Evolutionary conservation across 192 early-diverging fungal genomes (phyloP).

Genomic region (Lobosporangium transversale): DNA sequence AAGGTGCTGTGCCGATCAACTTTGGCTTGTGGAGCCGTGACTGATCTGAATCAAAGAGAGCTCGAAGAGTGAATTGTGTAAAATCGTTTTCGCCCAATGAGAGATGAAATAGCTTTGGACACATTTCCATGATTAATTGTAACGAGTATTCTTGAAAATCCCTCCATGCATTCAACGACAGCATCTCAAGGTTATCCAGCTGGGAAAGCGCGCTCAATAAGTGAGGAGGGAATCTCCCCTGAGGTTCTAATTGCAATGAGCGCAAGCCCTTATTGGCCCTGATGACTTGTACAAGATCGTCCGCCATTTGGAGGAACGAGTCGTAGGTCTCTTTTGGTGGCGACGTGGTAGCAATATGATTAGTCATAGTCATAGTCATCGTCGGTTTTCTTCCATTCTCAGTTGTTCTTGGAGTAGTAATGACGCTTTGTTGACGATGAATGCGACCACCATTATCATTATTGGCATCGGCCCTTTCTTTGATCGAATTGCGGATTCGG

Average conservation of each 20-base stretch:
- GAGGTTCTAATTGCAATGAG: constrained; percentile 16
- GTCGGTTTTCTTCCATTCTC: neutral
- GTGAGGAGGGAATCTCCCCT: constrained; percentile 14
- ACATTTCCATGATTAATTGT: constrained; percentile 23
- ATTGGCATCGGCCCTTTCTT: neutral
- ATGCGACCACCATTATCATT: neutral
- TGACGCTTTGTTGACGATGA: neutral
- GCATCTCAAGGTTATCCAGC: constrained; percentile 11
- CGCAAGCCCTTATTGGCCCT: constrained; percentile 15
- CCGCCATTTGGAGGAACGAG: constrained; percentile 15
- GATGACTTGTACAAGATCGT: constrained; percentile 15
- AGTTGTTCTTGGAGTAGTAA: neutral
- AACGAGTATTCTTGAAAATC: constrained; percentile 50
- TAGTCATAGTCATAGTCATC: neutral
- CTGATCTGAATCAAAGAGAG: neutral
- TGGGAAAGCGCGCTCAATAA: constrained; percentile 17
- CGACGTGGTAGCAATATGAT: neutral
- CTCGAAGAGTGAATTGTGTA: constrained; percentile 26
- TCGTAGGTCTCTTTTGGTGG: constrained; percentile 1
- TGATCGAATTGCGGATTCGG: constrained; percentile 1
- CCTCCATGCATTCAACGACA: constrained; percentile 36
- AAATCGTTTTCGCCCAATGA: constrained; percentile 45
- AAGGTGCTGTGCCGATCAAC: neutral
- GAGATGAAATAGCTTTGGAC: constrained; percentile 14
- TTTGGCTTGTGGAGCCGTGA: neutral